phyloP scores from a whole-genome alignment of 148 eudicot genomes.

The Chenopodium album region DNA sequence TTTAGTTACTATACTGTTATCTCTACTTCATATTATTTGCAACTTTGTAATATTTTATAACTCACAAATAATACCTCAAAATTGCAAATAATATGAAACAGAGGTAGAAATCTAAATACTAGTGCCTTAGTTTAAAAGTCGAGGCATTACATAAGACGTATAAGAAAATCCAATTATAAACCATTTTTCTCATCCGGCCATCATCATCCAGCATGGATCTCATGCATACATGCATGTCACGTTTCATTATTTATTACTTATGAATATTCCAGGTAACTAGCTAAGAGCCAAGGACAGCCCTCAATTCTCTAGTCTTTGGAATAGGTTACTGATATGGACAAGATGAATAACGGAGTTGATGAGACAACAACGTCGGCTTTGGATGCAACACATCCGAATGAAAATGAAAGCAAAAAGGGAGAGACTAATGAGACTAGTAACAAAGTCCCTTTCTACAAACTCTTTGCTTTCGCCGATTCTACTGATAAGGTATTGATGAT shows the following conservation, averaged over 20 bases:
- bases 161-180: no score
- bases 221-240: no score
- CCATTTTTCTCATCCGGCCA: no score
- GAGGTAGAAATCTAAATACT: no score
- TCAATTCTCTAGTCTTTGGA: background rate
- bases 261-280: background rate
- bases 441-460: slow-evolving; percentile 55
- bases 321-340: background rate
- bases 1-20: no score
- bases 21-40: no score
- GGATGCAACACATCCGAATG: background rate
- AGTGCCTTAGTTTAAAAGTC: no score
- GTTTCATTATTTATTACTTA: background rate
- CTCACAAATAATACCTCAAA: no score
- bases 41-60: no score
- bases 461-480: slow-evolving; percentile 64
- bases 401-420: slow-evolving; percentile 14
- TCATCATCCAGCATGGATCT: no score
- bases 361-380: slow-evolving; percentile 15
- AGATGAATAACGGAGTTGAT: slow-evolving; percentile 11
- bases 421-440: slow-evolving; percentile 19
- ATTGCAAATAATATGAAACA: no score
- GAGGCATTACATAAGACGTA: no score
- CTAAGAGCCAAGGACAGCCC: background rate
- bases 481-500: slow-evolving; percentile 54